phyloP scores from a whole-genome alignment of 2,329 filamentous ascomycete genomes.

The Fusarium globosum region DNA sequence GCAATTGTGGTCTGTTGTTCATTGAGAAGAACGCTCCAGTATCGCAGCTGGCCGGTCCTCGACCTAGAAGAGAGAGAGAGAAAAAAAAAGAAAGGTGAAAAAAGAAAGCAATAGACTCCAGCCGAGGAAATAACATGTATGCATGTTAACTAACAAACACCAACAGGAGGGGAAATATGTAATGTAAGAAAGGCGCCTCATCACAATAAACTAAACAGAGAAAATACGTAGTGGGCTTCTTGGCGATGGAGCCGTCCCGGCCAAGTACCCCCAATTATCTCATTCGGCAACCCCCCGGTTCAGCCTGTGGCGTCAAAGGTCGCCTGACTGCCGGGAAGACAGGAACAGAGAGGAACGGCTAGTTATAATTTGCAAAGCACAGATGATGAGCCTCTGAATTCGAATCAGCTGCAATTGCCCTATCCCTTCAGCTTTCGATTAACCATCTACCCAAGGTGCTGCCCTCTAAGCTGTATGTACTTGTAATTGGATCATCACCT shows the following conservation, averaged over 20 bases:
- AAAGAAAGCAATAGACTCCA: neutral
- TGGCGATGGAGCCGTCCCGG: slow-evolving; percentile 27
- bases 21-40: neutral
- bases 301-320: slow-evolving; percentile 29
- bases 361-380: neutral
- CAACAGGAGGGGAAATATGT: neutral
- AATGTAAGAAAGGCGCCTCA: neutral
- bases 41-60: slow-evolving; percentile 1
- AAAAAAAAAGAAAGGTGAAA: neutral
- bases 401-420: neutral
- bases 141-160: neutral
- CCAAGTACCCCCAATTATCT: slow-evolving; percentile 30
- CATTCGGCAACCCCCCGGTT: slow-evolving; percentile 25
- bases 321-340: slow-evolving; percentile 32
- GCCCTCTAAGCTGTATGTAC: neutral
- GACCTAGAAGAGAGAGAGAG: neutral
- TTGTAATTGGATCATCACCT: slow-evolving; percentile 1
- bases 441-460: neutral
- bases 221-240: slow-evolving; percentile 22
- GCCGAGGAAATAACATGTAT: neutral
- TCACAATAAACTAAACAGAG: neutral
- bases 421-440: neutral
- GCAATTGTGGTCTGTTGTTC: slow-evolving; percentile 9
- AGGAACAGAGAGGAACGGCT: neutral
- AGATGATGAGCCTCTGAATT: neutral